A percentile compares a stretch with the other conserved stretches of the same genome.
Conservation (phyloP, 2,329 filamentous ascomycete genomes). For the Calonectria honghensis region DNA sequence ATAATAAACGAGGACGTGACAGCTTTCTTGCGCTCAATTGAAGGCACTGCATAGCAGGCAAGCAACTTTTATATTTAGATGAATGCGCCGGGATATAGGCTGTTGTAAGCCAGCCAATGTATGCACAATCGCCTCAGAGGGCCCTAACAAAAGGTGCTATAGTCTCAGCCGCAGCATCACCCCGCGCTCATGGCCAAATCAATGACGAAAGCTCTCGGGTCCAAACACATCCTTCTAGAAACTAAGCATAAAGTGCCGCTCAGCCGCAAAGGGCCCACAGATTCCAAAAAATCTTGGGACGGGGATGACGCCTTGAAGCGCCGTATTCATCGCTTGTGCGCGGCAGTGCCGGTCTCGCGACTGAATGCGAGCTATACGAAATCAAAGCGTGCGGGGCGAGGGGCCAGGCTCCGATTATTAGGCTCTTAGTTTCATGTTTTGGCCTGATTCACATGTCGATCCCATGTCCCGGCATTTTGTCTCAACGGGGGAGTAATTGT, state of each 20-base stretch:
- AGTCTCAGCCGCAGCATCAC: slow-evolving; percentile 8
- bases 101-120: neutral
- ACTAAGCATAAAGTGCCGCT: neutral
- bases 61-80: slow-evolving; percentile 18
- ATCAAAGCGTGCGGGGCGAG: neutral
- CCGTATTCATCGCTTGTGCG: neutral
- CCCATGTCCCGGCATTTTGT: slow-evolving; percentile 13
- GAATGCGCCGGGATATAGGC: neutral
- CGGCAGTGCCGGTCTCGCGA: neutral
- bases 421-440: neutral
- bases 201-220: neutral
- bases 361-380: slow-evolving; percentile 17
- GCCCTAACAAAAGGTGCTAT: neutral
- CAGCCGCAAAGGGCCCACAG: slow-evolving; percentile 6
- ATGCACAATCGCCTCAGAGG: neutral
- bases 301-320: neutral
- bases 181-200: neutral
- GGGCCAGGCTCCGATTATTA: neutral
- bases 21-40: neutral
- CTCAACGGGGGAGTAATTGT: neutral
- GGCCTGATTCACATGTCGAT: neutral
- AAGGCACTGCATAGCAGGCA: neutral
- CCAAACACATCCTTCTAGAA: neutral
- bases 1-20: slow-evolving; percentile 26
- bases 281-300: neutral